phyloP scores from a whole-genome alignment of 2,329 filamentous ascomycete species.

The Aureobasidium sp. region DNA sequence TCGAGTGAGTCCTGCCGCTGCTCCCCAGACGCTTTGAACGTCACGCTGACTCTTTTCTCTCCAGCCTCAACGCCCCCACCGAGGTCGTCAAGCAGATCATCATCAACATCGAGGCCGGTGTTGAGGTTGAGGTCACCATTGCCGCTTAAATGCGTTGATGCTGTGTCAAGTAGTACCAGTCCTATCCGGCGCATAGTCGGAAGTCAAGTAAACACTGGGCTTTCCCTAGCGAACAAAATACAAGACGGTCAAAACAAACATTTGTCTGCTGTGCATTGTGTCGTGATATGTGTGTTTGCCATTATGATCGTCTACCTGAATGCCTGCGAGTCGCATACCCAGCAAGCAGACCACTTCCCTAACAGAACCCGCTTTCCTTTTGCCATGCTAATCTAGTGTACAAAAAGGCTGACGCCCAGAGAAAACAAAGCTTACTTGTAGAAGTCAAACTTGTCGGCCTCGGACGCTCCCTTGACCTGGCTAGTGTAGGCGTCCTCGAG shows the following conservation, averaged over 20 bases:
- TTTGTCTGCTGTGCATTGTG: background rate
- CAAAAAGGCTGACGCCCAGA: background rate
- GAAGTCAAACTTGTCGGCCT: conserved; percentile 78
- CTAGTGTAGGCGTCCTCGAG: conserved; percentile 94
- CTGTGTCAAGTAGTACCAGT: conserved; percentile 5
- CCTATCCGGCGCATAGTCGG: background rate
- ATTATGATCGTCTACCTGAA: conserved; percentile 13
- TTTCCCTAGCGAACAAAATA: conserved; percentile 13
- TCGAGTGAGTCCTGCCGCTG: conserved; percentile 58
- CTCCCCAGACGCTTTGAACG: too few relatives aligned
- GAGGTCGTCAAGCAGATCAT: conserved; percentile 97
- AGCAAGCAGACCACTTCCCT: background rate
- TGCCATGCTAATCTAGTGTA: conserved; percentile 5
- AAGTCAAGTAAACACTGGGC: conserved; percentile 4
- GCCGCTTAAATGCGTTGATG: conserved; percentile 54
- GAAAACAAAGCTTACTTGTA: conserved; percentile 56
- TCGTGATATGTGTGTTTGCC: conserved; percentile 14
- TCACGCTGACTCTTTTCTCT: background rate
- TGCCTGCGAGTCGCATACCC: background rate
- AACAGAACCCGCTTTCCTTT: background rate
- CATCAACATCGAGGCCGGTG: conserved; percentile 90
- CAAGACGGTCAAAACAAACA: conserved; percentile 10
- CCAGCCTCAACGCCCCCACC: conserved; percentile 85
- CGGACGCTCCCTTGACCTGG: conserved; percentile 80
- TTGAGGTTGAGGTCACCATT: conserved; percentile 90